A percentile compares a stretch with the other conserved stretches of the same genome.
These are phyloP conservation scores for Saccharomycopsis fibuligera DNA, from an alignment of 805 yeast genomes.

Conservation along the genomic window DNA sequence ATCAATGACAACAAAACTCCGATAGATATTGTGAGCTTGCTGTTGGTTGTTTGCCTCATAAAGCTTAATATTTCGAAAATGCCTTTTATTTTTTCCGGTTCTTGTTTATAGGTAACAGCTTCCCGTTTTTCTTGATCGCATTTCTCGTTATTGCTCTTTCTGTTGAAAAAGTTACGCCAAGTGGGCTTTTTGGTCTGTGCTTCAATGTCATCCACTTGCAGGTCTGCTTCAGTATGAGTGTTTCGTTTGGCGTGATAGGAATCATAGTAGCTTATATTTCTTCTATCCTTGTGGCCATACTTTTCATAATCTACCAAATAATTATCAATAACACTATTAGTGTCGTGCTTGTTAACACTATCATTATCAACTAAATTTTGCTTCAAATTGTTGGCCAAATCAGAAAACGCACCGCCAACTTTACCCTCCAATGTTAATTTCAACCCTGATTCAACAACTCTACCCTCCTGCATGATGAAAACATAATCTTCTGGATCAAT, in stretches of 20 bases:
- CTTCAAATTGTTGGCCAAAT: neutral
- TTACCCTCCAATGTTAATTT: conserved; percentile 28
- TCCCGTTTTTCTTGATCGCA: no score
- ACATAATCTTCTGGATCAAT: conserved; percentile 55
- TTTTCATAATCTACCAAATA: neutral
- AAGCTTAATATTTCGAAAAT: conserved; percentile 3
- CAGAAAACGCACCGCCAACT: neutral
- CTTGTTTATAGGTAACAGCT: no score
- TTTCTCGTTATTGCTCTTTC: no score
- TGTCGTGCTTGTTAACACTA: no score
- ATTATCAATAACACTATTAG: no score
- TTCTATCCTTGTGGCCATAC: no score
- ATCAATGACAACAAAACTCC: conserved; percentile 51
- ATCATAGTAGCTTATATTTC: neutral
- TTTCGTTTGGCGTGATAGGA: neutral
- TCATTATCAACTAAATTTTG: no score
- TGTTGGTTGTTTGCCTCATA: neutral
- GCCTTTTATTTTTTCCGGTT: neutral
- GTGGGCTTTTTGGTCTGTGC: neutral
- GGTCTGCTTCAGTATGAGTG: neutral
- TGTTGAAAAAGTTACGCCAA: neutral
- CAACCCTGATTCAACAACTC: conserved; percentile 39
- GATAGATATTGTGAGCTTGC: neutral
- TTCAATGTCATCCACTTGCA: neutral
- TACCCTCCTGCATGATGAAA: conserved; percentile 54